Evolutionary conservation across 495 filamentous ascomycete genomes (phyloP), one percentile per base, ranked within the genome.

Genomic region (Sphaerosporella brunnea): DNA sequence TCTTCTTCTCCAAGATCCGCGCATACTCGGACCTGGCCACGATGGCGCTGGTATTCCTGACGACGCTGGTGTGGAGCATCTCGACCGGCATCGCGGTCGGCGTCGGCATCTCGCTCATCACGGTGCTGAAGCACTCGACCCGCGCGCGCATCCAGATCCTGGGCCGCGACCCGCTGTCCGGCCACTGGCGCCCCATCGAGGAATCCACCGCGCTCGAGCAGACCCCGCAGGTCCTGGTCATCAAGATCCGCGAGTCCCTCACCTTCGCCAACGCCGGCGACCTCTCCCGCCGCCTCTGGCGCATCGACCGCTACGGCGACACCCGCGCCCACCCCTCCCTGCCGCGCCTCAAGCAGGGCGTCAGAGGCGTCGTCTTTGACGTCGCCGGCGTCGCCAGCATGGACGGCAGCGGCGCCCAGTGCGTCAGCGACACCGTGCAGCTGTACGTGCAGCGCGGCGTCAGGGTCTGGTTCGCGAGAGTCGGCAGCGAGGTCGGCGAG

Each of bases 191-290:
- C 13, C 77, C 80, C 0, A 45, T 52, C 11, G 75, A 82, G 36
- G 69, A 72, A 4, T 68, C 95, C 2, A 88, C 96, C 58, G 82
- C 93, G 51, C 71, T 96, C 40, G 84, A 93, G 56, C 34, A 48
- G 23, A 39, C 30, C 8, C 45, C 45, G 18, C 20, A 48, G 2
- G 88, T 83, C 48, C 63, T 97, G 26, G 93, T 97, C 51, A 85
- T 96, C 42, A 95, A 94, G 64, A 94, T 97, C 54, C 90, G 90
- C 0, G 92, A 96, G 55, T 88, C 88, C 0, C 68, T 97, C 34
- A 96, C 92, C 0, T 97, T 97, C 55, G 88, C 90, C 45, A 97
- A 97, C 59, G 95, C 92, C 0, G 92, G 92, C 16, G 82, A 90
- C 46, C 68, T 97, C 18, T 93, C 87, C 66, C 79, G 76, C 47